Evolutionary conservation across 331 rosid genomes (phyloP).

Genomic region (Pyracantha coccinea): DNA sequence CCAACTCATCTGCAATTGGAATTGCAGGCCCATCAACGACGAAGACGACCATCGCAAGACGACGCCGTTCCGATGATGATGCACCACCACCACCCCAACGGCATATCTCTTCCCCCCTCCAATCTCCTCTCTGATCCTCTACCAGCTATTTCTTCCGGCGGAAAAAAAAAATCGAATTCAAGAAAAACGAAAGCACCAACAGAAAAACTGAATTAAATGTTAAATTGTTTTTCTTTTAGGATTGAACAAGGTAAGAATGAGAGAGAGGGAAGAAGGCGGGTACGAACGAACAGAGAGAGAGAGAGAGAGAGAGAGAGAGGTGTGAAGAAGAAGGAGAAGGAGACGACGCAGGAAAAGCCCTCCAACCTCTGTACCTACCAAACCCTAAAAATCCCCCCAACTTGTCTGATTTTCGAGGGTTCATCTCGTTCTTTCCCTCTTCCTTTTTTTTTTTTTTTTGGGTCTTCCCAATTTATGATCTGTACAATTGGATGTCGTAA

Average conservation of each 20-base stretch:
- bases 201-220: not conserved
- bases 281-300: not conserved
- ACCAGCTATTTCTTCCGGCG: not conserved
- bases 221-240: not conserved
- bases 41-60: slow-evolving; percentile 30
- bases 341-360: not conserved
- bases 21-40: slow-evolving; percentile 84
- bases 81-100: slow-evolving; percentile 58
- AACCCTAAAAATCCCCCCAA: slow-evolving; percentile 4
- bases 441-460: too few species aligned
- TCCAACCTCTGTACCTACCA: not conserved
- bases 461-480: not conserved
- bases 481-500: not conserved
- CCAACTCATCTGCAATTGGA: slow-evolving; percentile 85
- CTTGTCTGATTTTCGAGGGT: too few species aligned
- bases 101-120: slow-evolving; percentile 42
- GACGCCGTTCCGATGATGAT: slow-evolving; percentile 24
- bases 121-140: too few species aligned
- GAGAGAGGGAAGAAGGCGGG: not conserved
- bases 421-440: not conserved
- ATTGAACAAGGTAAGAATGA: not conserved
- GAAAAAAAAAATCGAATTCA: not conserved
- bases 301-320: not conserved
- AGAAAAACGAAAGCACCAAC: not conserved
- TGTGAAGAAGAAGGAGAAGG: not conserved